phyloP scores from a whole-genome alignment of 768 basidiomycete species.

The Lactarius hengduanensis region DNA sequence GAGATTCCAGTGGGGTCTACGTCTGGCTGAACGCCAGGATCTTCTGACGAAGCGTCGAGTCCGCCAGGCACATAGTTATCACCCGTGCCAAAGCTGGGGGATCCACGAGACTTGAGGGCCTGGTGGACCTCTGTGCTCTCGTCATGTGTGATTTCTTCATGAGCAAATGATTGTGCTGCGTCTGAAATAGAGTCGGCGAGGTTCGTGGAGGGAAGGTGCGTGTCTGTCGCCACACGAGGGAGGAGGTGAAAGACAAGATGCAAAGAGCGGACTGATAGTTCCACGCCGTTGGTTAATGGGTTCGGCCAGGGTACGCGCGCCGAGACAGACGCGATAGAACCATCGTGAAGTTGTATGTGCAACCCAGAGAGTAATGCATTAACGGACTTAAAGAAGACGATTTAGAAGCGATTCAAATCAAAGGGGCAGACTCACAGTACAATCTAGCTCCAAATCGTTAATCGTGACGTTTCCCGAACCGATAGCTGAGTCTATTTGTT shows the following conservation, averaged over 20 bases:
- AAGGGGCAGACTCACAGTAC: constrained; percentile 51
- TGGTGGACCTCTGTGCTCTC: constrained; percentile 72
- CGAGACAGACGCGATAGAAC: constrained; percentile 70
- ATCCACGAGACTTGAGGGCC: constrained; percentile 56
- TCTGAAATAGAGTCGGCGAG: constrained; percentile 78
- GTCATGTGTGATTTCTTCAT: constrained; percentile 69
- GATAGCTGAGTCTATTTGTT: constrained; percentile 89
- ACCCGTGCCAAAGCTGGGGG: constrained; percentile 25
- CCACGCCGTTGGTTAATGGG: constrained; percentile 70
- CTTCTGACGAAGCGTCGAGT: constrained; percentile 50
- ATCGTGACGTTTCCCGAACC: constrained; percentile 89
- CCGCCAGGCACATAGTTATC: constrained; percentile 64
- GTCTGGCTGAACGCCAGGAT: constrained; percentile 45
- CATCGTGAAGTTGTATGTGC: constrained; percentile 67
- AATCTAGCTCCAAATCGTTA: constrained; percentile 76
- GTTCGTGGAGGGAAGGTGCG: constrained; percentile 37
- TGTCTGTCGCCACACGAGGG: constrained; percentile 29
- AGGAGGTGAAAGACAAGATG: constrained; percentile 61
- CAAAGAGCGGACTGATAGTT: constrained; percentile 65
- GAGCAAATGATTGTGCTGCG: constrained; percentile 84
- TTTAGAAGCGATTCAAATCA: constrained; percentile 26
- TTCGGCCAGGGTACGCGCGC: constrained; percentile 86
- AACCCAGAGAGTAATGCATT: constrained; percentile 63
- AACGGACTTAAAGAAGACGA: constrained; percentile 57
- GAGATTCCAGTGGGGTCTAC: constrained; percentile 73